These are phyloP conservation scores for Saturnispora besseyi DNA, from an alignment of 805 yeast species.

Conservation along the genomic window DNA sequence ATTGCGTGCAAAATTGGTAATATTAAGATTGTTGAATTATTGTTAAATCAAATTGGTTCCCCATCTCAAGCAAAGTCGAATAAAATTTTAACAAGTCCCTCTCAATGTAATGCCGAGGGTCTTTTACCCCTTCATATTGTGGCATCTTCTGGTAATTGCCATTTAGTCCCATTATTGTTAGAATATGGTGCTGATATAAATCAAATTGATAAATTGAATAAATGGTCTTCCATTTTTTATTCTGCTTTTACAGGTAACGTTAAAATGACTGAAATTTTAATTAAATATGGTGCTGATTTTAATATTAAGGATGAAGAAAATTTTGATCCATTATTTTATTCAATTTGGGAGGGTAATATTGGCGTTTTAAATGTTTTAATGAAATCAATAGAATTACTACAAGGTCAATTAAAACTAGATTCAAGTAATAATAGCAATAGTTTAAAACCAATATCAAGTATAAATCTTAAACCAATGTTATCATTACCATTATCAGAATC, in stretches of 20 bases:
- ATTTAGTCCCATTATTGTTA: slow-evolving; percentile 59
- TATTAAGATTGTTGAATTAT: slow-evolving; percentile 53
- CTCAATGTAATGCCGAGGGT: slow-evolving; percentile 78
- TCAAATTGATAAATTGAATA: slow-evolving; percentile 72
- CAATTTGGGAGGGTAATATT: slow-evolving; percentile 91
- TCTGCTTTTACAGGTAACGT: slow-evolving; percentile 81
- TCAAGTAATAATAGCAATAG: not conserved
- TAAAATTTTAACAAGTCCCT: slow-evolving; percentile 30
- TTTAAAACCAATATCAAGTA: not conserved
- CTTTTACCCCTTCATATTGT: slow-evolving; percentile 80
- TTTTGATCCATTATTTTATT: slow-evolving; percentile 72
- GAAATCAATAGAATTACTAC: slow-evolving; percentile 17
- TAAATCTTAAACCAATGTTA: not conserved
- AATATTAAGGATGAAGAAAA: slow-evolving; percentile 69
- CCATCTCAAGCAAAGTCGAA: slow-evolving; percentile 23
- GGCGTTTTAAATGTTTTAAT: slow-evolving; percentile 66
- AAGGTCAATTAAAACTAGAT: not conserved
- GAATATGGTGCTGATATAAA: slow-evolving; percentile 71
- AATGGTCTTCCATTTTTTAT: slow-evolving; percentile 91
- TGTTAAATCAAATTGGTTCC: slow-evolving; percentile 34
- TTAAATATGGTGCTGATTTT: slow-evolving; percentile 65
- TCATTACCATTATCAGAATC: not conserved
- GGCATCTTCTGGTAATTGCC: slow-evolving; percentile 71
- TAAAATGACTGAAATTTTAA: slow-evolving; percentile 57
- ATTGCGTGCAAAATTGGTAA: slow-evolving; percentile 86